Evolutionary conservation across 805 yeast genomes (phyloP), one percentile per base, ranked within the genome.

Genomic region (Pichia nanzhaoensis): DNA sequence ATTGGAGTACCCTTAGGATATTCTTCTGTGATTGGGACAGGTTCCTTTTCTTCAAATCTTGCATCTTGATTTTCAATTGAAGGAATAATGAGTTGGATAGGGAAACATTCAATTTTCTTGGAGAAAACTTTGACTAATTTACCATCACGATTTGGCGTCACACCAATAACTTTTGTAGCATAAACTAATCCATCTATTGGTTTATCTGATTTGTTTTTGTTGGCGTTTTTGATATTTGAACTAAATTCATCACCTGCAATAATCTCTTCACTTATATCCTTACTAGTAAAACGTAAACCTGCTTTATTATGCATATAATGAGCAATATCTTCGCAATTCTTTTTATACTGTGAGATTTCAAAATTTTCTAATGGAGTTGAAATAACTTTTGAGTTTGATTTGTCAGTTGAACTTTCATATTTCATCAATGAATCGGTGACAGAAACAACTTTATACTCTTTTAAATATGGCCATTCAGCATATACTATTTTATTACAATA

Each of bases 391-490:
- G 55, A 30, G 30, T 55, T 55, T 21, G 62, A 53, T 49, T 65
- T 73, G 31, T 61, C 52, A 3, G 60, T 58, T 41, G 61, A 52
- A 3, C 60, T 58, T 41, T 70, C 77, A 55, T 75, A 84, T 37
- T 68, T 70, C 54, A 62, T 65, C 16, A 68, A 62, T 13, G 71
- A 75, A 59, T 84, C 90, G 31, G 71, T 60, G 4, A 91, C 75
- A 19, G 74, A 71, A 12, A 79, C 68, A 34, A 91, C 79, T 56
- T 75, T 78, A 9, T 89, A 83, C 65, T 91, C 97, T 54, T 80
- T 74, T 52, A 93, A 68, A 57, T 78, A 86, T n/a, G 99, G 99
- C 91, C 95, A 93, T 54, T 82, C 78, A 12, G 85, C 77, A 59
- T 80, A 90, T 2, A 85, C 83, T 41, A 78, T 64, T 46, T 78